These are phyloP conservation scores for Oryza rufipogon DNA, from an alignment of 176 grass and related monocot species.

Conservation along the genomic window DNA sequence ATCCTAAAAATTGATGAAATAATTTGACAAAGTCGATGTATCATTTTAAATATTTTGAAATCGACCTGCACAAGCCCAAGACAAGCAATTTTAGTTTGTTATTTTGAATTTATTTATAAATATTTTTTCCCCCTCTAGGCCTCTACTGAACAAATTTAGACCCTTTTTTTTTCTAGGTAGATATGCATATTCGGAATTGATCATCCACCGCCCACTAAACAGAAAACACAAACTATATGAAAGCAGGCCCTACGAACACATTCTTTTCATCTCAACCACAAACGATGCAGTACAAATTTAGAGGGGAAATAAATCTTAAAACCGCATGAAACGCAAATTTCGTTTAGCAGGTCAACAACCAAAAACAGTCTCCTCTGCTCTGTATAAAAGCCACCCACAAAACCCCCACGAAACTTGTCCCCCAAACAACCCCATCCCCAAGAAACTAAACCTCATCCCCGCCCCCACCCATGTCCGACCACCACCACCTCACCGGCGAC, in stretches of 20 bases:
- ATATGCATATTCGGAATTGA: not conserved
- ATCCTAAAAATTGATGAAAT: not conserved
- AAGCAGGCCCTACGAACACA: conserved; percentile 23
- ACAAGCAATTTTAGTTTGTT: not conserved
- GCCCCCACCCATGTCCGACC: conserved; percentile 48
- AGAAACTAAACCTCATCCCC: conserved; percentile 55
- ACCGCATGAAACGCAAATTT: not conserved
- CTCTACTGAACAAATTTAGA: not conserved
- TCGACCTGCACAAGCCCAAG: not conserved
- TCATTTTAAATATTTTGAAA: not conserved
- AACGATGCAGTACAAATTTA: not conserved
- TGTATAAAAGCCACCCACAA: conserved; percentile 39
- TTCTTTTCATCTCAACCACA: conserved; percentile 23
- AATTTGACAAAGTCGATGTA: not conserved
- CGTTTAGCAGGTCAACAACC: conserved; percentile 24
- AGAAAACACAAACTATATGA: not conserved
- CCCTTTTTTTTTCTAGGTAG: not conserved
- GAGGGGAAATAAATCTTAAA: not conserved
- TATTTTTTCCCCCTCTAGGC: not conserved
- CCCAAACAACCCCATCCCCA: conserved; percentile 50
- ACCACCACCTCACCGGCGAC: conserved; percentile 37
- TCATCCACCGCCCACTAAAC: not conserved
- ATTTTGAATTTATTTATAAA: not conserved
- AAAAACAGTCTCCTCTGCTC: not conserved
- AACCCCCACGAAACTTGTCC: conserved; percentile 35